Evolutionary conservation across 2,329 filamentous ascomycete genomes (phyloP).

Genomic region (Pestalotiopsis fici): DNA sequence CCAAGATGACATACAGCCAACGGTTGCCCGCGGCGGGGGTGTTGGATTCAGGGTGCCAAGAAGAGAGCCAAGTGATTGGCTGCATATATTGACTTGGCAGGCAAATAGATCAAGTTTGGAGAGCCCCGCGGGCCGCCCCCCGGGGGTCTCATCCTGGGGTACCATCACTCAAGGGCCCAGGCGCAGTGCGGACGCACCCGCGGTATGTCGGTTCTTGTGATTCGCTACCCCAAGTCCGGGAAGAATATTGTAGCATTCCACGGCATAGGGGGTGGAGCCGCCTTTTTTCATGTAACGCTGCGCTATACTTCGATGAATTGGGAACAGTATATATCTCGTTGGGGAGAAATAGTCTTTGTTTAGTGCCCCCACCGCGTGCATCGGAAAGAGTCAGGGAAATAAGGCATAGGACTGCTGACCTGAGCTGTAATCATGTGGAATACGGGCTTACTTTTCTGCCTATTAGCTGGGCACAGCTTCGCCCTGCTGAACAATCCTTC

Average conservation of each 20-base stretch:
- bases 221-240: not conserved
- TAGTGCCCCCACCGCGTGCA: too few species aligned
- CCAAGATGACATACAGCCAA: not conserved
- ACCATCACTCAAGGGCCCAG: not conserved
- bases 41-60: not conserved
- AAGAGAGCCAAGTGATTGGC: not conserved
- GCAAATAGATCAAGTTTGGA: not conserved
- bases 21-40: not conserved
- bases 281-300: not conserved
- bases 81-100: constrained; percentile 1
- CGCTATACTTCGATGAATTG: too few species aligned
- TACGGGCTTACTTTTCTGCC: not conserved
- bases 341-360: too few species aligned
- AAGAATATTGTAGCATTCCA: not conserved
- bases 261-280: not conserved
- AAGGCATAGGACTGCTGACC: too few species aligned
- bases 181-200: not conserved
- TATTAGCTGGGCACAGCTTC: not conserved
- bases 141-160: not conserved
- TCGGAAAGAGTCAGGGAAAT: too few species aligned
- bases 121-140: not conserved
- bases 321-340: too few species aligned
- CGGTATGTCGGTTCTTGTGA: not conserved
- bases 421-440: not conserved
- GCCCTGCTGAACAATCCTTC: not conserved